Evolutionary conservation across 495 filamentous ascomycete genomes (phyloP).

Genomic region (Tuber magnatum): DNA sequence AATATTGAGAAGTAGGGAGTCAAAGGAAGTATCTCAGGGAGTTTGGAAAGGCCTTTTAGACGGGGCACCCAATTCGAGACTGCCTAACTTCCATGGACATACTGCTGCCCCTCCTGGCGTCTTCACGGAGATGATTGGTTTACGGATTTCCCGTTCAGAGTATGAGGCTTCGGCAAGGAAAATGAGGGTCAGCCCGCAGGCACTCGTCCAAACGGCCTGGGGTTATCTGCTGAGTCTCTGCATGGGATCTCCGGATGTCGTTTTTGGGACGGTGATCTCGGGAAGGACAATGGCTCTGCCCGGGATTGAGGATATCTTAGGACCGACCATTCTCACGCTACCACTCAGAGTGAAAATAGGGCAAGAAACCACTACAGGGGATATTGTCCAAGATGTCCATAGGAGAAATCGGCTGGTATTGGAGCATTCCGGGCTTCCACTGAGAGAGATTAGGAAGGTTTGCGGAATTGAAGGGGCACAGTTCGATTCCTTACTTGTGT

Average conservation of each 20-base stretch:
- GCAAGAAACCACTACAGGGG: slow-evolving; percentile 45
- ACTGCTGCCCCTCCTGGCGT: slow-evolving; percentile 18
- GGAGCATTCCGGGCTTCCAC: slow-evolving; percentile 51
- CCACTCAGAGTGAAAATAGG: slow-evolving; percentile 55
- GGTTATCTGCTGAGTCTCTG: slow-evolving; percentile 58
- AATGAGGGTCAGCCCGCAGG: slow-evolving; percentile 47
- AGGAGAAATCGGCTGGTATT: slow-evolving; percentile 55
- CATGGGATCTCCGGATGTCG: slow-evolving; percentile 58
- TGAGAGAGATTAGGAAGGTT: slow-evolving; percentile 59
- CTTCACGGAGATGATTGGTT: slow-evolving; percentile 11
- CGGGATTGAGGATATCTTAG: slow-evolving; percentile 62
- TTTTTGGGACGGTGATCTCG: slow-evolving; percentile 68
- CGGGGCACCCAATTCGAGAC: slow-evolving; percentile 42
- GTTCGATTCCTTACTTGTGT: slow-evolving; percentile 68
- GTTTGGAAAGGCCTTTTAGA: slow-evolving; percentile 54
- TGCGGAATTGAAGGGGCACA: slow-evolving; percentile 49
- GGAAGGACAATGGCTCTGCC: slow-evolving; percentile 61
- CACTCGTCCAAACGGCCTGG: slow-evolving; percentile 64
- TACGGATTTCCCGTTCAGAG: slow-evolving; percentile 24
- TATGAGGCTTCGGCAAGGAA: slow-evolving; percentile 37
- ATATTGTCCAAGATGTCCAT: slow-evolving; percentile 57
- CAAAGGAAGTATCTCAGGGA: slow-evolving; percentile 41
- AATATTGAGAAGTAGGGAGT: slow-evolving; percentile 22
- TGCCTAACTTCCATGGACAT: slow-evolving; percentile 47
- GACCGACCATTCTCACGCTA: slow-evolving; percentile 63